Evolutionary conservation across 2,329 filamentous ascomycete species (phyloP).

Genomic region (Didymella pomorum): DNA sequence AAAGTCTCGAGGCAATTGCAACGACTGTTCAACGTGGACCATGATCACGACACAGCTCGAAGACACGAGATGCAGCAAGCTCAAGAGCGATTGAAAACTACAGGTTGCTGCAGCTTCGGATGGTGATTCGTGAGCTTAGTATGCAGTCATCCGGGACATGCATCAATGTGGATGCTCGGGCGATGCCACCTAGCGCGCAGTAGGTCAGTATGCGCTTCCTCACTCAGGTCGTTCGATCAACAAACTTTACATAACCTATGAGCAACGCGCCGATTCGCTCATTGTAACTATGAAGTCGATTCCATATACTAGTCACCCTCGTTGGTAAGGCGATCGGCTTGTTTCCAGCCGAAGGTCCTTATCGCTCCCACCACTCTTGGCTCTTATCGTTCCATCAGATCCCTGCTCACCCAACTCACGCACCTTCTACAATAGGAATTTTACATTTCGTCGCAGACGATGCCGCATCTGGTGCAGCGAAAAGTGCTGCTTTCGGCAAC

Average conservation of each 20-base stretch:
- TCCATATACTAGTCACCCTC: neutral
- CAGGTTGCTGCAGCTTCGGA: neutral
- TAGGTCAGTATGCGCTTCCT: neutral
- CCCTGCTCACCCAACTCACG: slow-evolving; percentile 10
- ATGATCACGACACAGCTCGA: slow-evolving; percentile 16
- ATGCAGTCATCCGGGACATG: neutral
- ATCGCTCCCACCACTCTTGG: slow-evolving; percentile 7
- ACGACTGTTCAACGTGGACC: slow-evolving; percentile 44
- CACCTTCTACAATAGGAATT: neutral
- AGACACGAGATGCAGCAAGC: neutral
- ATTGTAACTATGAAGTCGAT: neutral
- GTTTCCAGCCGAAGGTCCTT: slow-evolving; percentile 5
- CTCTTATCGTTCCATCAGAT: slow-evolving; percentile 23
- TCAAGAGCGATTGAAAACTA: neutral
- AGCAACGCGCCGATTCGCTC: neutral
- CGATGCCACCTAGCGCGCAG: neutral
- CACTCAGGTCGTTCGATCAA: neutral
- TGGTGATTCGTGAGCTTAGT: neutral
- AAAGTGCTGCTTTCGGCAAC: neutral
- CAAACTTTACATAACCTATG: neutral
- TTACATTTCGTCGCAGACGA: neutral
- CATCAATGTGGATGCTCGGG: neutral
- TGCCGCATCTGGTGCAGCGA: neutral
- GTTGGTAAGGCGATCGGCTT: neutral
- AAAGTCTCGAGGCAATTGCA: slow-evolving; percentile 52